Evolutionary conservation across 345 rosid species (phyloP).

Genomic region (Euphorbia peplus): DNA sequence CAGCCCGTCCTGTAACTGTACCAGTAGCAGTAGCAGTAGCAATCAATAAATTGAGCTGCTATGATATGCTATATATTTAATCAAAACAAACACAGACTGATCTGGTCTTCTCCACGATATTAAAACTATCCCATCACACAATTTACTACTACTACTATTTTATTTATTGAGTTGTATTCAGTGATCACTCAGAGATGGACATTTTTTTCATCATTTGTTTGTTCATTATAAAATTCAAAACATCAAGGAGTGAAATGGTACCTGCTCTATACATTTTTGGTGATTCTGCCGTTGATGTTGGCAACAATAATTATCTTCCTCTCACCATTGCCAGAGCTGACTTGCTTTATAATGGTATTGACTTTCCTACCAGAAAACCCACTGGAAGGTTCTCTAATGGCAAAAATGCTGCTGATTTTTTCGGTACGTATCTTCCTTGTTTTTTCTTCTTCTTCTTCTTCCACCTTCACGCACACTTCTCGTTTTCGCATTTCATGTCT

Average conservation of each 20-base stretch:
- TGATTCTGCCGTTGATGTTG: conserved; percentile 50
- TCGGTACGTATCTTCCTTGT: conserved; percentile 28
- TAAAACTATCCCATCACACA: not conserved
- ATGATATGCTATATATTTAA: too few relatives aligned
- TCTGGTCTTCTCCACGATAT: not conserved
- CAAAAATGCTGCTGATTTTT: conserved; percentile 51
- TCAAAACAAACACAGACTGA: too few relatives aligned
- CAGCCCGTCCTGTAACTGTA: too few relatives aligned
- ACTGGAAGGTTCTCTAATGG: conserved; percentile 58
- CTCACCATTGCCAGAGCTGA: conserved; percentile 40
- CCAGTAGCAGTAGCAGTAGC: too few relatives aligned
- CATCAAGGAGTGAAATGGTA: conserved; percentile 30
- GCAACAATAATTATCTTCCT: conserved; percentile 45
- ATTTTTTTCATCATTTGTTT: not conserved
- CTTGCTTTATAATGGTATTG: conserved; percentile 48
- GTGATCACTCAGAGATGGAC: not conserved
- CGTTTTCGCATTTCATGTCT: too few relatives aligned
- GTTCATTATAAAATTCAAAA: not conserved
- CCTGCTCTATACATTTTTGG: conserved; percentile 49
- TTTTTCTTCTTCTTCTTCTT: too few relatives aligned
- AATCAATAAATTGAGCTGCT: too few relatives aligned
- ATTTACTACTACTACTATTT: too few relatives aligned
- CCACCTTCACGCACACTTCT: too few relatives aligned
- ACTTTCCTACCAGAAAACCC: conserved; percentile 37
- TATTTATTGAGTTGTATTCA: not conserved